Conservation (phyloP, 805 yeast species). For the Candida namnaoensis region DNA sequence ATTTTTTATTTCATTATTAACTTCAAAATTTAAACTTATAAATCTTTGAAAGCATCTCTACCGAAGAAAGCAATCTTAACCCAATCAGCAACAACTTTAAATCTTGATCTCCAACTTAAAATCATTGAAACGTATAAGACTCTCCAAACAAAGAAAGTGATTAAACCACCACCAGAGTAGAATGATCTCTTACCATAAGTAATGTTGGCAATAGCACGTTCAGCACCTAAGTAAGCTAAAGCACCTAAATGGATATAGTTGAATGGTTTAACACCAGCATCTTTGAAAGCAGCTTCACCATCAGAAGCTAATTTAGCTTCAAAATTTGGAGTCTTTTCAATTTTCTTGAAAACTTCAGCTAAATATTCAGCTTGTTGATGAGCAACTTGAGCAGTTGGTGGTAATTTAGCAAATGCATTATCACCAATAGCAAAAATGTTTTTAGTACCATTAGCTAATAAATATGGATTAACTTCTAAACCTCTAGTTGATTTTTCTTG, state of each 20-base stretch:
- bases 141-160: constrained; percentile 92
- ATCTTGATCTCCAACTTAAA: constrained; percentile 78
- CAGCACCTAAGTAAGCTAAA: constrained; percentile 87
- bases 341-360: constrained; percentile 61
- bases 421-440: constrained; percentile 90
- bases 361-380: constrained; percentile 85
- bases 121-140: constrained; percentile 86
- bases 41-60: constrained; percentile 88
- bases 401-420: constrained; percentile 80
- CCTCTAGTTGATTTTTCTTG: constrained; percentile 85
- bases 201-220: constrained; percentile 89
- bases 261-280: constrained; percentile 54
- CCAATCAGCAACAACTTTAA: constrained; percentile 86
- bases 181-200: constrained; percentile 72
- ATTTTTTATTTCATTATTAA: too few species aligned
- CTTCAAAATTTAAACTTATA: constrained; percentile 15
- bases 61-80: constrained; percentile 79
- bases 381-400: constrained; percentile 97
- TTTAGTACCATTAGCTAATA: constrained; percentile 74
- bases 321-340: constrained; percentile 28
- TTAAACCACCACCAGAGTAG: constrained; percentile 78
- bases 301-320: constrained; percentile 25
- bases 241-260: constrained; percentile 86
- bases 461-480: constrained; percentile 66
- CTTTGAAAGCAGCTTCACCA: constrained; percentile 29